Conservation (phyloP, 768 basidiomycete species). For the Terana coerulea region DNA sequence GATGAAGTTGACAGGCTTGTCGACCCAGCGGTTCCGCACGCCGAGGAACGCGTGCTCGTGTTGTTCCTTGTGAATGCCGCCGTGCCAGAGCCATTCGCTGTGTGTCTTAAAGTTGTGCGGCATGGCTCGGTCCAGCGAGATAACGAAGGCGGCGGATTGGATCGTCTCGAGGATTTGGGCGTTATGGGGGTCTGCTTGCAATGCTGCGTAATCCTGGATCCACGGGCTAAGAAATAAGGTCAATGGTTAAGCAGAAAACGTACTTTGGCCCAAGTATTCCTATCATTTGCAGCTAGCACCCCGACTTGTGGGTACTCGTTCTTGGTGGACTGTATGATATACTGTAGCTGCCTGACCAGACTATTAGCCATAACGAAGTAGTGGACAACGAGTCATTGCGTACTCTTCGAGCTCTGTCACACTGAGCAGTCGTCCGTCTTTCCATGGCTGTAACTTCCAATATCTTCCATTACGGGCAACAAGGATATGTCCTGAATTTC, state of each 20-base stretch:
- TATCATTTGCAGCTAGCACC: conserved; percentile 70
- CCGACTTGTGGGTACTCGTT: conserved; percentile 72
- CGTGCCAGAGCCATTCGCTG: conserved; percentile 81
- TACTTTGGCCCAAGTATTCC: conserved; percentile 90
- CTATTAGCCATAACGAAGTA: no score
- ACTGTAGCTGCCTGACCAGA: conserved; percentile 55
- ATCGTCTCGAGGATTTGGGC: conserved; percentile 63
- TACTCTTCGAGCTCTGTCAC: conserved; percentile 65
- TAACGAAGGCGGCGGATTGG: conserved; percentile 81
- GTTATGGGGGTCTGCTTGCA: conserved; percentile 61
- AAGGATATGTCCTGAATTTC: conserved; percentile 74
- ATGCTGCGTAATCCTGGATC: conserved; percentile 55
- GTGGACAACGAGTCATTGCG: no score
- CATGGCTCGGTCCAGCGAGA: conserved; percentile 68
- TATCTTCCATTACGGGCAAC: conserved; percentile 82
- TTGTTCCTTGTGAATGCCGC: conserved; percentile 39
- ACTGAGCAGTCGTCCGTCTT: conserved; percentile 55
- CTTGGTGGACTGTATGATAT: conserved; percentile 64
- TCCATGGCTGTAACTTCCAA: conserved; percentile 72
- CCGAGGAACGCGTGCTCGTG: conserved; percentile 34
- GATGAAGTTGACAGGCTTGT: conserved; percentile 87
- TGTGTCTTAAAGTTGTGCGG: conserved; percentile 52
- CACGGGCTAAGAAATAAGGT: no score
- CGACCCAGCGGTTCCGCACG: conserved; percentile 79
- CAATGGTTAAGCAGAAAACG: conserved; percentile 8